phyloP scores from a whole-genome alignment of 192 early-diverging fungal genomes.

The Oehlia diaphana region DNA sequence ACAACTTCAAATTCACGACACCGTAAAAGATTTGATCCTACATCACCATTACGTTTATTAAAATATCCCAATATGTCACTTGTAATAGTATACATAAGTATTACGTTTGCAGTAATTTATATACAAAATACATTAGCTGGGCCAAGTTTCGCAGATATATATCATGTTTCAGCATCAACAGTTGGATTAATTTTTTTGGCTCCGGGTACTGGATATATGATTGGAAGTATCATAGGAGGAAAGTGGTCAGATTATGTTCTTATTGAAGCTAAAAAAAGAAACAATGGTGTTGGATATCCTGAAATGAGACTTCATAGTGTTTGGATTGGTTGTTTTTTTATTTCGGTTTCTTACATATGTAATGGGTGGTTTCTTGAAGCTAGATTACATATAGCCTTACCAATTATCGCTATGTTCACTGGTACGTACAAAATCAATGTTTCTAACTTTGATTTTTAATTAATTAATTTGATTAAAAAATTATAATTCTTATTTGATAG shows the following conservation, averaged over 20 bases:
- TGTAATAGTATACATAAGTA: no score
- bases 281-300: neutral
- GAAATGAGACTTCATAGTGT: conserved; percentile 18
- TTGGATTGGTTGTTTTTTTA: neutral
- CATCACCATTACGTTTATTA: no score
- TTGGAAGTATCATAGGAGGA: neutral
- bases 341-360: neutral
- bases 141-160: no score
- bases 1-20: no score
- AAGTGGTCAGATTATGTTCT: conserved; percentile 4
- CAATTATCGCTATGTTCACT: neutral
- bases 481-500: neutral
- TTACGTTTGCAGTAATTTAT: no score
- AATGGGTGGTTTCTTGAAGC: neutral
- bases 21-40: no score
- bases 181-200: neutral
- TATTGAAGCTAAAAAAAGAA: neutral
- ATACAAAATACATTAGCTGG: no score
- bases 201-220: neutral
- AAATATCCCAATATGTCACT: no score
- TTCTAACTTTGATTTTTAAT: neutral
- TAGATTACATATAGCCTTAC: neutral
- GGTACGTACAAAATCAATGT: neutral
- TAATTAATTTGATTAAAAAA: neutral
- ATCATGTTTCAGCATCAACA: no score